Evolutionary conservation across 176 grass and related monocot species (phyloP).

Genomic region (Secale cereale): DNA sequence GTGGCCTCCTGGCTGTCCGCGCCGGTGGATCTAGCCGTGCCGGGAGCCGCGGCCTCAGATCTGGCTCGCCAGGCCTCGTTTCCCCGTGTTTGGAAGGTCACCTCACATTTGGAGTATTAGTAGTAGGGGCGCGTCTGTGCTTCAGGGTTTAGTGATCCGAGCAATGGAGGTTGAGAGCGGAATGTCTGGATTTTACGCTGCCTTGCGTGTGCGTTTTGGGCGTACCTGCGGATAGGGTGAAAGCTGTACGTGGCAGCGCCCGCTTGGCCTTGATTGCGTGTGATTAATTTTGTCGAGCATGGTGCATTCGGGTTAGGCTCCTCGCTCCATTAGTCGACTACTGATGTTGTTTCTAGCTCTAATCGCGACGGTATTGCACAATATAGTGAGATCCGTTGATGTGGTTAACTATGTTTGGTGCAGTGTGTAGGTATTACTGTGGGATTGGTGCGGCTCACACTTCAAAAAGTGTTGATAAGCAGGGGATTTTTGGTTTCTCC

Average conservation of each 20-base stretch:
- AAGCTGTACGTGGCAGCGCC: background rate
- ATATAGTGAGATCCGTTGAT: background rate
- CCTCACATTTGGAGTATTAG: background rate
- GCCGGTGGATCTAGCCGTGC: conserved; percentile 22
- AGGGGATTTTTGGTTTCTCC: background rate
- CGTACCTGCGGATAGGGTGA: background rate
- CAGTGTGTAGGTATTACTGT: background rate
- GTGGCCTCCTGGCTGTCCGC: background rate
- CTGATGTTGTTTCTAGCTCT: background rate
- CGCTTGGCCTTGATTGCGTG: background rate
- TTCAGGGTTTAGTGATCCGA: conserved; percentile 35
- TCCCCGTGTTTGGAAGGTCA: background rate
- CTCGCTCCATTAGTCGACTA: background rate
- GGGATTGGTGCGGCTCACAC: background rate
- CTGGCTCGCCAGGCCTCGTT: background rate
- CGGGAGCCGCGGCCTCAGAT: conserved; percentile 9
- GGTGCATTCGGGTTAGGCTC: background rate
- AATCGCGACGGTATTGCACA: background rate
- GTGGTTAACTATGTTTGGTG: background rate
- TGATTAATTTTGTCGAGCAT: background rate
- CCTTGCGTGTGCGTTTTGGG: background rate
- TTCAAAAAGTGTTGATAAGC: background rate
- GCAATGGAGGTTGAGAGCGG: background rate
- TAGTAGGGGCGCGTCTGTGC: background rate
- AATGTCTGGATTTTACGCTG: background rate